Base-by-base conservation (phyloP, 192 early-diverging fungal species). In the Backusella psychrophila region DNA sequence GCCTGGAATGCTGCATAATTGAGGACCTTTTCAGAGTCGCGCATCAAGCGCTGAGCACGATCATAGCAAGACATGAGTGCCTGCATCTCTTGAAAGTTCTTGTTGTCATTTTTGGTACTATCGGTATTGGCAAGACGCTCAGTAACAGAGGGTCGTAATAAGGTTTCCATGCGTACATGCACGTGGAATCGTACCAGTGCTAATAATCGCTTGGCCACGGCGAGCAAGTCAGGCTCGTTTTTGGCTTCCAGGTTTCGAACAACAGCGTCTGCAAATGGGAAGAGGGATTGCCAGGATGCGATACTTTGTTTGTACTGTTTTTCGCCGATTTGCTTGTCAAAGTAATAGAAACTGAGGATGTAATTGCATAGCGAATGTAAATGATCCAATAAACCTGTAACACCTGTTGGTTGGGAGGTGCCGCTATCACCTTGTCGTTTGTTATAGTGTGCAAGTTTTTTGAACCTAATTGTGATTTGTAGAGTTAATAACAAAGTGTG, bases 161-260 rank as follows among this genome's bases (percentile, higher is more conserved):
- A 19, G 1, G 8, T 21, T 39, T 76, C 75, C 39, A 68, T 68
- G 9, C 72, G 63, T 3, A 36, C 73, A 33, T 56, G 74, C 0
- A 65, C 23, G 36, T 78, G 73, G 49, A 78, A 78, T n/a, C 56
- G 72, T 14, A 68, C 72, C 26, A 78, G 14, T n/a, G 77, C 63
- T 5, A 46, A 29, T 34, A 78, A 5, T 41, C 77, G 23, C 23
- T 69, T 39, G 19, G 63, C 52, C 1, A 78, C 11, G 1, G 72
- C 77, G 31, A 69, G 73, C 2, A 78, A n/a, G 15, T 73, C 34
- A 4, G 23, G 21, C 23, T 78, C 70, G 26, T 74, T 67, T 46
- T 53, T 36, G 3, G 36, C 17, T 36, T 65, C 39, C 1, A 78
- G 35, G 21, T 78, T 73, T 36, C 73, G 73, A 6, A 72, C 6